Percentiles rank a stretch among this genome's conserved stretches.
phyloP scores from a whole-genome alignment of 768 basidiomycete species.

The Suillus placidus region DNA sequence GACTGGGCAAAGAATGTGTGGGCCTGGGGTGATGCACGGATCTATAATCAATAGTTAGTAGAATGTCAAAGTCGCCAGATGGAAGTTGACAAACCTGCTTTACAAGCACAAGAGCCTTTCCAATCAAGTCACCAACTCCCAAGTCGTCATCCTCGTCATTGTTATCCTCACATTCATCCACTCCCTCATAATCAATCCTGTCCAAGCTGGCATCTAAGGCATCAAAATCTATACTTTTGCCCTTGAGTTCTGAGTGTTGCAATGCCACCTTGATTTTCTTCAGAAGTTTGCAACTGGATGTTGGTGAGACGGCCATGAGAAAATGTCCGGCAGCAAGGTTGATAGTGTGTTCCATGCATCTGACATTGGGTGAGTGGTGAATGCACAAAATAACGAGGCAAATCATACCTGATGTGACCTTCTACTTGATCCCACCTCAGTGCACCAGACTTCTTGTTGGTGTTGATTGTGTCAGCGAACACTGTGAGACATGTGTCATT shows the following conservation, averaged over 20 bases:
- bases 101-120: slow-evolving; percentile 5
- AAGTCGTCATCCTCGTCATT: slow-evolving; percentile 8
- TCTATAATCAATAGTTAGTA: not conserved
- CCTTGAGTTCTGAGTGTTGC: not conserved
- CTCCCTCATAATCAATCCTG: no score
- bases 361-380: not conserved
- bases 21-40: not conserved
- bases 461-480: not conserved
- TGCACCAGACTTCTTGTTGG: no score
- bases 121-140: slow-evolving; percentile 11
- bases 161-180: not conserved
- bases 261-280: slow-evolving; percentile 2
- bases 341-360: slow-evolving; percentile 39
- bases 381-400: no score
- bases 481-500: not conserved
- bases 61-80: not conserved
- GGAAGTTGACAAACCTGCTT: not conserved
- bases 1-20: not conserved
- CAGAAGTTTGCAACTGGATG: slow-evolving; percentile 8
- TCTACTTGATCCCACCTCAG: slow-evolving; percentile 2
- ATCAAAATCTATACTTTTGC: not conserved
- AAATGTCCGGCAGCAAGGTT: slow-evolving; percentile 33
- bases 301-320: slow-evolving; percentile 25
- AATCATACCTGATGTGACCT: not conserved
- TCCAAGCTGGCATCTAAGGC: not conserved